Evolutionary conservation across 805 yeast genomes (phyloP).

Genomic region (Phaffomyces opuntiae): DNA sequence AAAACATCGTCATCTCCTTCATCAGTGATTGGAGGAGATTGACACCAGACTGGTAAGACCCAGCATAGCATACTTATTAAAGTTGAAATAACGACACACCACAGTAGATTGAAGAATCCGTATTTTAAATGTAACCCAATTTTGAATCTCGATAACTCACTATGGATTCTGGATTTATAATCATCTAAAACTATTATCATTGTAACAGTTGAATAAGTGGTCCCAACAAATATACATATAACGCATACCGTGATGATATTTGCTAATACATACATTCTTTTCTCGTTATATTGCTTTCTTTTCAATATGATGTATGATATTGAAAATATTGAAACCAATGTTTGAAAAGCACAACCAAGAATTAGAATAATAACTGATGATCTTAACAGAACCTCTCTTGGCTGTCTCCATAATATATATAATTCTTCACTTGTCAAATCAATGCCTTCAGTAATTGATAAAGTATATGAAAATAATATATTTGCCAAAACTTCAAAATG

Average conservation of each 20-base stretch:
- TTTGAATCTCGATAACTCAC: conserved; percentile 40
- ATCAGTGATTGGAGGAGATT: conserved; percentile 30
- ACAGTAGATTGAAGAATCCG: conserved; percentile 34
- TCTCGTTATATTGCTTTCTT: background rate
- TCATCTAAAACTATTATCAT: conserved; percentile 25
- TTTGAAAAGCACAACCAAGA: background rate
- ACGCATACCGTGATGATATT: conserved; percentile 33
- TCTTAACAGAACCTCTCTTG: conserved; percentile 15
- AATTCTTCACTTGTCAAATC: background rate
- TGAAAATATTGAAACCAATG: background rate
- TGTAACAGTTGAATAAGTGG: conserved; percentile 26
- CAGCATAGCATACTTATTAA: conserved; percentile 23
- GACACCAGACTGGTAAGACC: conserved; percentile 48
- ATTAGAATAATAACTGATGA: background rate
- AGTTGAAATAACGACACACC: conserved; percentile 27
- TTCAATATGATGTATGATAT: conserved; percentile 18
- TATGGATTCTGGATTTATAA: conserved; percentile 5
- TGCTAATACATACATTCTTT: conserved; percentile 18
- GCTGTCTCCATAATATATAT: conserved; percentile 2
- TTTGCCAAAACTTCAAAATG: conserved; percentile 1
- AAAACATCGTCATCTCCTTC: background rate
- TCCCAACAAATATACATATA: conserved; percentile 26
- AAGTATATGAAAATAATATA: background rate
- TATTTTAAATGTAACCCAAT: conserved; percentile 35
- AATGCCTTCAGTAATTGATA: background rate